Base-by-base conservation (phyloP, 2,329 filamentous ascomycete species). In the Akanthomyces dipterigenus region DNA sequence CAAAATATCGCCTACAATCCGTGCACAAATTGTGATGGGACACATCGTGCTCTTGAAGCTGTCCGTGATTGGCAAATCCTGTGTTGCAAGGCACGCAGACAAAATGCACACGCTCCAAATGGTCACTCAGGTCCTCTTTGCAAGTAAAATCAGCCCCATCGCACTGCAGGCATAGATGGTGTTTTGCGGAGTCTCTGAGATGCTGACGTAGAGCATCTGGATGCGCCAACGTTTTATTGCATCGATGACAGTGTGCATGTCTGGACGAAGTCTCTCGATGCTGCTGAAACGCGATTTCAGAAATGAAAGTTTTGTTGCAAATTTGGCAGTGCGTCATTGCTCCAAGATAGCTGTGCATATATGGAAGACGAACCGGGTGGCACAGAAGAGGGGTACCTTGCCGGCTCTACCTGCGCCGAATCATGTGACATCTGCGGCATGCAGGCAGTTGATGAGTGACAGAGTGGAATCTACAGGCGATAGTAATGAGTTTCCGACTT, bases 21-120 rank as follows among this genome's bases (percentile, higher is more conserved):
- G 16, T 11, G 56, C 67, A 70, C 49, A 50, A 61, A 28, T 65
- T 20, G 11, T 70, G 67, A 3, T 48, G 18, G 0, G 48, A 24
- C 1, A 61, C 48, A 7, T 65, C 54, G 40, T 69, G 66, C 42
- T 60, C 14, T 11, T 6, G 48, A 16, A 63, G 58, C 43, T 64
- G 31, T 11, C 43, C 16, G 7, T 45, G 14, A 24, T 24, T 14
- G 2, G 40, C 14, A 22, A 64, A 65, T 3, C 1, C 20, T 2
- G 2, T 3, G 16, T 60, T n/a, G 57, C 63, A 65, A 40, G 11
- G 18, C 20, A 31, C 14, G 48, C 63, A 66, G n/a, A 14, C 31
- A 18, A 63, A 5, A 24, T 65, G 60, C 9, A 43, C 53, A 11
- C 28, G 31, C 38, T 61, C 62, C 40, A 53, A 26, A 60, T 65